Percentiles rank a stretch among this genome's conserved stretches.
Evolutionary conservation across 345 rosid genomes (phyloP).

Genomic region (Kernera saxatilis): DNA sequence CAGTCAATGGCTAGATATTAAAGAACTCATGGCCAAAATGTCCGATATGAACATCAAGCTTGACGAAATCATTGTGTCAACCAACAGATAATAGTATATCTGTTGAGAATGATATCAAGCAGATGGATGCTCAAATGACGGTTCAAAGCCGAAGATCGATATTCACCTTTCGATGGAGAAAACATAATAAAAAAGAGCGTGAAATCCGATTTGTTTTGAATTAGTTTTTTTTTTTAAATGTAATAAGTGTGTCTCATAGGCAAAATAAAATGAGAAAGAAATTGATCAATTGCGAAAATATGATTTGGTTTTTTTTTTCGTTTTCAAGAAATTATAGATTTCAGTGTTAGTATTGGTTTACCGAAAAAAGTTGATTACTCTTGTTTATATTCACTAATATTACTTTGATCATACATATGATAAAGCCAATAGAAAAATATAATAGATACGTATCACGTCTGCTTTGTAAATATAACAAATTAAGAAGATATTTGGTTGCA

Average conservation of each 20-base stretch:
- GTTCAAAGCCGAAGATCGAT: not conserved
- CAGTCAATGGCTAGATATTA: slow-evolving; percentile 7
- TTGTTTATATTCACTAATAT: not conserved
- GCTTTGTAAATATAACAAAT: not conserved
- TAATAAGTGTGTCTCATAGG: not conserved
- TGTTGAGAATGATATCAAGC: not conserved
- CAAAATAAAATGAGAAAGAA: not conserved
- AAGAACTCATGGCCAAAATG: slow-evolving; percentile 3
- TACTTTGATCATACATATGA: not conserved
- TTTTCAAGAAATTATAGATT: not conserved
- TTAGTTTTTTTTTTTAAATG: not conserved
- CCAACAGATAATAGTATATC: not conserved
- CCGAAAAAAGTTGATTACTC: not conserved
- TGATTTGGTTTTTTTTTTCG: not conserved
- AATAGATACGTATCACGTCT: not conserved
- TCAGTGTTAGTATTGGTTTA: not conserved
- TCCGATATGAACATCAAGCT: slow-evolving; percentile 13
- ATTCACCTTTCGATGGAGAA: not conserved
- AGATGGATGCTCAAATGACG: not conserved
- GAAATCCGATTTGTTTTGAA: not conserved
- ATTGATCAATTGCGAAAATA: not conserved
- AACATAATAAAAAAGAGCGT: not conserved
- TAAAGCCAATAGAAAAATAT: too few relatives aligned
- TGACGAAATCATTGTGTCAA: not conserved
- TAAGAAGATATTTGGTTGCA: not conserved